Evolutionary conservation across 1,139 yeast genomes (phyloP).

Genomic region (Keqinozyma sinolaborantium): DNA sequence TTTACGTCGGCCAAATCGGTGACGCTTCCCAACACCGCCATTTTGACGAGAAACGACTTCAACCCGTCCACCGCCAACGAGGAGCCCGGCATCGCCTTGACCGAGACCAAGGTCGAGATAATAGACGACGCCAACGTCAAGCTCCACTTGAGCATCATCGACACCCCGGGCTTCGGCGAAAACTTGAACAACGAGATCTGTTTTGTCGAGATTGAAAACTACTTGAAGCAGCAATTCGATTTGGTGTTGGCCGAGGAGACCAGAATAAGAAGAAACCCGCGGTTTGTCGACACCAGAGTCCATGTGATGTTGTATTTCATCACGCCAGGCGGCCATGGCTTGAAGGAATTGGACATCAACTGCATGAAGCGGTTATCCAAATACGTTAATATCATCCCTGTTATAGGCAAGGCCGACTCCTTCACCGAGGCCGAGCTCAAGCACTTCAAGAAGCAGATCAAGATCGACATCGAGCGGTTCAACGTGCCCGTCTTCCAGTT

Average conservation of each 20-base stretch:
- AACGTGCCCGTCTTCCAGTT: conserved; percentile 84
- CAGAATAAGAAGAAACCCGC: conserved; percentile 81
- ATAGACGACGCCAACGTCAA: conserved; percentile 76
- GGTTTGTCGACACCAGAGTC: conserved; percentile 74
- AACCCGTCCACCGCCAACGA: conserved; percentile 43
- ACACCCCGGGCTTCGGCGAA: conserved; percentile 80
- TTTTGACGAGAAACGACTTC: conserved; percentile 40
- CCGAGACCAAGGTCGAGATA: conserved; percentile 67
- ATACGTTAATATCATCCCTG: conserved; percentile 85
- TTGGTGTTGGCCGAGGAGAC: conserved; percentile 90
- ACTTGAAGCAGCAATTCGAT: conserved; percentile 86
- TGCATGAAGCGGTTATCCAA: conserved; percentile 75
- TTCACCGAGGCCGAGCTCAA: conserved; percentile 73
- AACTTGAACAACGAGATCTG: conserved; percentile 62
- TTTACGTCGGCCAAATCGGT: conserved; percentile 50
- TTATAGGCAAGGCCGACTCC: conserved; percentile 83
- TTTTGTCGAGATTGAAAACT: conserved; percentile 68
- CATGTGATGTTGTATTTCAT: conserved; percentile 70
- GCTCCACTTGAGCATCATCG: conserved; percentile 59
- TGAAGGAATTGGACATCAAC: conserved; percentile 70
- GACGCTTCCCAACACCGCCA: conserved; percentile 44
- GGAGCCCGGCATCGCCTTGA: conserved; percentile 60
- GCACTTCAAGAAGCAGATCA: conserved; percentile 49
- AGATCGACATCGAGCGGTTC: conserved; percentile 71
- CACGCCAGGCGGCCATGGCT: conserved; percentile 76